Evolutionary conservation across 2,329 filamentous ascomycete species (phyloP).

Genomic region (Exophiala bonariae): DNA sequence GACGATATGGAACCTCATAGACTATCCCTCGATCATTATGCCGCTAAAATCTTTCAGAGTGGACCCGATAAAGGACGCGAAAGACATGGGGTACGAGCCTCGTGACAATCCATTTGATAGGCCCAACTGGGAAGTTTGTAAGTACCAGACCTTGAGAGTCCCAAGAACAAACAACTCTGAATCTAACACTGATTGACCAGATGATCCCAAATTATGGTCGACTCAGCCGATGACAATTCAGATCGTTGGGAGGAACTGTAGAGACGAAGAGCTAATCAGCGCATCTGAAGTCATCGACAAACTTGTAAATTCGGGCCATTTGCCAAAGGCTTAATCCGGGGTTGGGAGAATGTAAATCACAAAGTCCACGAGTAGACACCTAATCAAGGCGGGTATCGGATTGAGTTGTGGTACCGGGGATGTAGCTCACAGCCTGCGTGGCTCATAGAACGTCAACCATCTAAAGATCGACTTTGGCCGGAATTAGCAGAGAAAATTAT

Average conservation of each 20-base stretch:
- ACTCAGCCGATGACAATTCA: constrained; percentile 55
- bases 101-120: constrained; percentile 37
- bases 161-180: neutral
- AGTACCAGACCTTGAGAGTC: neutral
- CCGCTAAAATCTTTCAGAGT: constrained; percentile 41
- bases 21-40: constrained; percentile 64
- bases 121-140: constrained; percentile 47
- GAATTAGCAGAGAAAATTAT: no score
- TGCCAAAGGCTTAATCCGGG: neutral
- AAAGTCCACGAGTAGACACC: neutral
- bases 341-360: neutral
- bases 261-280: constrained; percentile 52
- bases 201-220: constrained; percentile 47
- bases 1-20: constrained; percentile 66
- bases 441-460: no score
- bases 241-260: constrained; percentile 52
- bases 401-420: neutral
- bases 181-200: neutral
- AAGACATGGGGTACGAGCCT: constrained; percentile 10
- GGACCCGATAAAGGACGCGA: constrained; percentile 42
- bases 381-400: neutral
- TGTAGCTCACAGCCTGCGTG: no score
- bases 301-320: neutral
- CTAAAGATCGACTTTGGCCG: no score
- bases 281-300: constrained; percentile 5